Conservation (phyloP, 2,329 filamentous ascomycete genomes). For the Metarhizium brunneum region DNA sequence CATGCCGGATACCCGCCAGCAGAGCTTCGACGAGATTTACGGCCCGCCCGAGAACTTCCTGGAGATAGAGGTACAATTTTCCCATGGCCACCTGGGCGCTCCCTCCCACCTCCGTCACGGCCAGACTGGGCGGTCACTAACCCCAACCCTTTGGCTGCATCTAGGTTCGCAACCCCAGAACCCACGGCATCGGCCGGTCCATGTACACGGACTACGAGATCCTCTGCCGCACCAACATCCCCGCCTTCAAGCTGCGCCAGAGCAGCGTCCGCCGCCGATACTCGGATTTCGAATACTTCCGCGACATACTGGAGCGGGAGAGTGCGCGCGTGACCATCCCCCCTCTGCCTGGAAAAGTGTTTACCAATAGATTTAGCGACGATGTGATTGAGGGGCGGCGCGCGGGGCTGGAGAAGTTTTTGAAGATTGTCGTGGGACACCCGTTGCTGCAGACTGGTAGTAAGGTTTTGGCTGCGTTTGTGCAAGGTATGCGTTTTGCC, state of each 20-base stretch:
- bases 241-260: constrained; percentile 91
- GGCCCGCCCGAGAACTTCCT: constrained; percentile 97
- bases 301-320: constrained; percentile 95
- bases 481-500: constrained; percentile 60
- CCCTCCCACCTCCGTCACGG: background rate
- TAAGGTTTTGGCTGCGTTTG: constrained; percentile 91
- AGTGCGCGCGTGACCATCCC: constrained; percentile 91
- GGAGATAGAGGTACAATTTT: constrained; percentile 71
- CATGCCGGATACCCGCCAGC: constrained; percentile 67
- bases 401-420: constrained; percentile 85
- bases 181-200: constrained; percentile 83
- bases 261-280: constrained; percentile 86
- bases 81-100: background rate
- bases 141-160: background rate
- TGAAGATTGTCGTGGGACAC: constrained; percentile 96
- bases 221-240: constrained; percentile 95
- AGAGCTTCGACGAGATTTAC: constrained; percentile 98
- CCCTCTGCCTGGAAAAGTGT: constrained; percentile 91
- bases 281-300: constrained; percentile 97
- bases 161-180: constrained; percentile 86
- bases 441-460: constrained; percentile 94
- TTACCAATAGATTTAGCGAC: constrained; percentile 95
- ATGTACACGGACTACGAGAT: constrained; percentile 99
- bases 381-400: constrained; percentile 94
- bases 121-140: background rate